Conservation (phyloP, 495 filamentous ascomycete genomes). For the Lophiotrema nucula region DNA sequence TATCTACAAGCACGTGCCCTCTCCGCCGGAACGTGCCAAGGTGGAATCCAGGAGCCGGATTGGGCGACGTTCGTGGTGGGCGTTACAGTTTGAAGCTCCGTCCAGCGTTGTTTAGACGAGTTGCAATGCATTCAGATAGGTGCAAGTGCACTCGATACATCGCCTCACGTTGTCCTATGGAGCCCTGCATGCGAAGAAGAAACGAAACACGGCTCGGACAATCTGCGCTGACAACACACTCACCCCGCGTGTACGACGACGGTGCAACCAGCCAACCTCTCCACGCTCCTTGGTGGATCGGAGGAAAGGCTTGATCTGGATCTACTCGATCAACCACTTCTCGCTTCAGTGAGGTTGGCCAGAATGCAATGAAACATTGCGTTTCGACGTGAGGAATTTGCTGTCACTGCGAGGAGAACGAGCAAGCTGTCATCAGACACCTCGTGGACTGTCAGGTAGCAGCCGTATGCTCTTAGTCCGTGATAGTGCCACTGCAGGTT, state of each 20-base stretch:
- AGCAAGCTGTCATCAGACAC: slow-evolving; percentile 1
- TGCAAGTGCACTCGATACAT: not conserved
- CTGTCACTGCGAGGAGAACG: not conserved
- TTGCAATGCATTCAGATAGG: not conserved
- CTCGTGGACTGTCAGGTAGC: not conserved
- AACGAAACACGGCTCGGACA: slow-evolving; percentile 19
- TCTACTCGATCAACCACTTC: not conserved
- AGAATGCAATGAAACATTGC: slow-evolving; percentile 16
- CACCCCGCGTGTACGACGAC: slow-evolving; percentile 11
- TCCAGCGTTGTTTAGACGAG: not conserved
- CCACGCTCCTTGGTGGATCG: not conserved
- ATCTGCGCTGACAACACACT: no score
- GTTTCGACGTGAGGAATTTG: not conserved
- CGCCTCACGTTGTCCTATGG: not conserved
- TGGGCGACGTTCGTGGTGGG: no score
- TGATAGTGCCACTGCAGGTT: not conserved
- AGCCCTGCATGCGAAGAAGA: slow-evolving; percentile 7
- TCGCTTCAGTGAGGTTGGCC: no score
- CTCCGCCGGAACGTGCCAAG: slow-evolving; percentile 2
- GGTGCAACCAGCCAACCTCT: slow-evolving; percentile 12
- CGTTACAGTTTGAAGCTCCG: no score
- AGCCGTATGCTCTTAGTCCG: no score
- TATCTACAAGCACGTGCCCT: not conserved
- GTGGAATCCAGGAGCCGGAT: not conserved
- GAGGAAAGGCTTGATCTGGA: slow-evolving; percentile 17